Base-by-base conservation (phyloP, 2,329 filamentous ascomycete genomes). In the Aspergillus clavatus region DNA sequence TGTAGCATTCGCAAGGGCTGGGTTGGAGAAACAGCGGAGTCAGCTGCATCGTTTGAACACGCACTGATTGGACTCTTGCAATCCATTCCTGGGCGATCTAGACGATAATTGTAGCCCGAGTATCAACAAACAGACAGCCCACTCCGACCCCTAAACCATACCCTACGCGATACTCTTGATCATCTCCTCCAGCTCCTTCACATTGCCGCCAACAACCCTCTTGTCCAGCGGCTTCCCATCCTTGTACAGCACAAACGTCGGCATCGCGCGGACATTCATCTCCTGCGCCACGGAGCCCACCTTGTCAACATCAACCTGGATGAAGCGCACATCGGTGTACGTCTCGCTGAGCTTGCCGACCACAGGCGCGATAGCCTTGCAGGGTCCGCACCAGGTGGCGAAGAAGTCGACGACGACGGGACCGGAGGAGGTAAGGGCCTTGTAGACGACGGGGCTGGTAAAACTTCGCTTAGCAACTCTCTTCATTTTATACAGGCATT, bases 361-460 rank as follows among this genome's bases (percentile, higher is more conserved):
- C 50, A 74, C 65, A 23, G 77, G 77, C 3, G 71, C 71, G 43
- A 80, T 76, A 26, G 72, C 67, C 57, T 77, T 77, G 69, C 77
- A 80, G 22, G 77, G 77, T 2, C 76, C 76, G 59, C 77, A 79
- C 76, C 78, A 80, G 51, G 73, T 72, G 11, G 75, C 75, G 59
- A 73, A 75, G 69, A 75, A 77, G 61, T 78, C 75, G 57, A 75
- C 68, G 44, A 77, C 66, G 43, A 72, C 69, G 52, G 88, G 72
- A 21, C 63, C 67, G 52, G 76, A 65, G 45, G 75, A 70, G 44
- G 69, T 66, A 47, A 60, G 42, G 43, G 78, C 78, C 28, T 71
- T 68, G 53, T 82, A 73, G 67, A 81, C 88, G 43, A 81, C 81
- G 37, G 73, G 65, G 65, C 78, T 81, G 56, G n/a, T 79, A 83